Evolutionary conservation across 1,139 yeast genomes (phyloP).

Genomic region (Geotrichum macrosporum): DNA sequence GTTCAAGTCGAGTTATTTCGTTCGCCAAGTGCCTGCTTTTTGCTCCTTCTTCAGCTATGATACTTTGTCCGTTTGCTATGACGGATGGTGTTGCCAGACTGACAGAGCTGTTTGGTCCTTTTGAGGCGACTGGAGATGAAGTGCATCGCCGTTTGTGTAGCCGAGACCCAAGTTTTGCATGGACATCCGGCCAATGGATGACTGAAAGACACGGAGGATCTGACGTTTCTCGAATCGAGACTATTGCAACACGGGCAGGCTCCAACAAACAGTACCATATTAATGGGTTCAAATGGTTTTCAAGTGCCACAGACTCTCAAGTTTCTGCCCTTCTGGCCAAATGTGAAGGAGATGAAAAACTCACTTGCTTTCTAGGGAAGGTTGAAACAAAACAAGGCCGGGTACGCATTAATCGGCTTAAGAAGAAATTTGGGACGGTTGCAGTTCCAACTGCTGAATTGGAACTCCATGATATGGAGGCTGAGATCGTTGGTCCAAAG

Average conservation of each 20-base stretch:
- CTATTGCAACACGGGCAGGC: conserved; percentile 26
- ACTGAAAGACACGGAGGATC: conserved; percentile 38
- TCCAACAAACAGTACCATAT: conserved; percentile 25
- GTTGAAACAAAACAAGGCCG: conserved; percentile 28
- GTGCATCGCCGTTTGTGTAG: conserved; percentile 29
- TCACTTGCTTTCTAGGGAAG: conserved; percentile 34
- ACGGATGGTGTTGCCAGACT: conserved; percentile 38
- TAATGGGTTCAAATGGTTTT: conserved; percentile 37
- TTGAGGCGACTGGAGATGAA: conserved; percentile 19
- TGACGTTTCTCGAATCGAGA: conserved; percentile 34
- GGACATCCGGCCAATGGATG: conserved; percentile 40
- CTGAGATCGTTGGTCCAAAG: conserved; percentile 30
- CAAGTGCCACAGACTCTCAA: conserved; percentile 36
- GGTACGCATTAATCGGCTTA: conserved; percentile 29
- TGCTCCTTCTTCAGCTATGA: conserved; percentile 35
- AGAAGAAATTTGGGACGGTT: conserved; percentile 35
- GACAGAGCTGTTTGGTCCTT: conserved; percentile 27
- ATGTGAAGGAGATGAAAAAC: conserved; percentile 24
- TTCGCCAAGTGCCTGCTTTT: conserved; percentile 32
- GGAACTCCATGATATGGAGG: conserved; percentile 30
- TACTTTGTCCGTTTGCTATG: conserved; percentile 37
- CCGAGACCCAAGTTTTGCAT: conserved; percentile 30
- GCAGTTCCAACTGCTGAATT: conserved; percentile 38
- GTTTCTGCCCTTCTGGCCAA: conserved; percentile 34
- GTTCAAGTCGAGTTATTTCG: conserved; percentile 30